A percentile compares a stretch with the other conserved stretches of the same genome.
These are phyloP conservation scores for Cavenderia fasciculata DNA, from an alignment of 78 protist species.

Conservation along the genomic window DNA sequence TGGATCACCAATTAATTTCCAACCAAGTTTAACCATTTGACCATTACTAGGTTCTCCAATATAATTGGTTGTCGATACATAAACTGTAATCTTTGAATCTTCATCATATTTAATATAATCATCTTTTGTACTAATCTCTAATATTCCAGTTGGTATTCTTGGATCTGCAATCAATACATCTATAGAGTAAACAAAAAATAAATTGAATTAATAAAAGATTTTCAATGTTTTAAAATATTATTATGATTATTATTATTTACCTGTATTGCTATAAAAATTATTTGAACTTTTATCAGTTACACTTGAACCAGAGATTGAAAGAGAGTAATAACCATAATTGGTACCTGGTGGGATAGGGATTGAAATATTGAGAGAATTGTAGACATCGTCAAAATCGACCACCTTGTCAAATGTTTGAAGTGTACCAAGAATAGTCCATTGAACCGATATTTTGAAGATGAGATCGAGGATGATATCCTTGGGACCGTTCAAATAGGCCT, in stretches of 20 bases:
- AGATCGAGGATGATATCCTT: not conserved
- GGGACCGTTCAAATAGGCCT: conserved; percentile 35
- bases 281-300: not conserved
- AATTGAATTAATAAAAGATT: not conserved
- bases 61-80: conserved; percentile 29
- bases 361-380: conserved; percentile 2
- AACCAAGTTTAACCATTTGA: conserved; percentile 11
- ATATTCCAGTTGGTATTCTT: conserved; percentile 46
- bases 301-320: not conserved
- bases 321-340: conserved; percentile 6
- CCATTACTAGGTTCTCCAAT: not conserved
- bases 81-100: not conserved
- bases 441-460: not conserved
- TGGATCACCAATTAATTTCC: not conserved
- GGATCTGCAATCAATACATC: conserved; percentile 32
- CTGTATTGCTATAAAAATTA: not conserved
- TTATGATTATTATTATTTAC: not conserved
- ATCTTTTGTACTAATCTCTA: not conserved
- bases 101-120: not conserved
- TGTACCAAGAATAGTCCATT: not conserved
- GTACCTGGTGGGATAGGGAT: conserved; percentile 1
- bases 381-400: conserved; percentile 7
- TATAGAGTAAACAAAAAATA: not conserved
- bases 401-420: not conserved
- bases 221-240: not conserved